Conservation (phyloP, 495 filamentous ascomycete species). For the Friedmanniomyces simplex region DNA sequence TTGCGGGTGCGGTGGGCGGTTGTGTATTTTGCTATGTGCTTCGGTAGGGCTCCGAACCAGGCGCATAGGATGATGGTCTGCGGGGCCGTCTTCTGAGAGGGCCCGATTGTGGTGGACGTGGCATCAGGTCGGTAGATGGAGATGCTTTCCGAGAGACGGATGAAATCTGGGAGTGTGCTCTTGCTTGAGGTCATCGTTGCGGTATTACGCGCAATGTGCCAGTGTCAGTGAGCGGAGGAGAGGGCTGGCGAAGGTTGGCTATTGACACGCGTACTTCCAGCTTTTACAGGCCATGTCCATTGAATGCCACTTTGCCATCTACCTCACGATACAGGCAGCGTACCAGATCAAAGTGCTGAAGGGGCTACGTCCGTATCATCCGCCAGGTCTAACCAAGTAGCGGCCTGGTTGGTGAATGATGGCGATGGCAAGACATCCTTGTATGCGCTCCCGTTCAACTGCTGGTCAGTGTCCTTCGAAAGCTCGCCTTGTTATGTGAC, state of each 20-base stretch:
- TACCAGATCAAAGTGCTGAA: too few species aligned
- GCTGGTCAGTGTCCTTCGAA: too few species aligned
- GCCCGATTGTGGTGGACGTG: neutral
- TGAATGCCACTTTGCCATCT: too few species aligned
- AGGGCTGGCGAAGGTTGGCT: too few species aligned
- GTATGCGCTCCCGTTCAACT: too few species aligned
- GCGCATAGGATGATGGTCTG: constrained; percentile 1
- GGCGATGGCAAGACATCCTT: too few species aligned
- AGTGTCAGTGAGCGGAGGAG: too few species aligned
- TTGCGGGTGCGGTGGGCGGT: neutral
- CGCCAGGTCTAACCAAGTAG: neutral
- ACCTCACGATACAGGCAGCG: too few species aligned
- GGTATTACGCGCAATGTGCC: too few species aligned
- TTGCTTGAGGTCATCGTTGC: neutral
- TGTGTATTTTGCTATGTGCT: constrained; percentile 4
- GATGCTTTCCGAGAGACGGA: neutral
- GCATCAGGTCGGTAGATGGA: neutral
- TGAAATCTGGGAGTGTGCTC: neutral
- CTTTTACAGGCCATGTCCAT: too few species aligned
- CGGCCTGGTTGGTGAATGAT: neutral
- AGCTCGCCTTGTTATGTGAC: too few species aligned
- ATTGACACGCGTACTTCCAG: too few species aligned
- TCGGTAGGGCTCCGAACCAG: neutral
- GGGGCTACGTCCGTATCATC: neutral
- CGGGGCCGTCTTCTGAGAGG: neutral